phyloP scores from a whole-genome alignment of 164 flowering plant species.

The Vitis rupestris region DNA sequence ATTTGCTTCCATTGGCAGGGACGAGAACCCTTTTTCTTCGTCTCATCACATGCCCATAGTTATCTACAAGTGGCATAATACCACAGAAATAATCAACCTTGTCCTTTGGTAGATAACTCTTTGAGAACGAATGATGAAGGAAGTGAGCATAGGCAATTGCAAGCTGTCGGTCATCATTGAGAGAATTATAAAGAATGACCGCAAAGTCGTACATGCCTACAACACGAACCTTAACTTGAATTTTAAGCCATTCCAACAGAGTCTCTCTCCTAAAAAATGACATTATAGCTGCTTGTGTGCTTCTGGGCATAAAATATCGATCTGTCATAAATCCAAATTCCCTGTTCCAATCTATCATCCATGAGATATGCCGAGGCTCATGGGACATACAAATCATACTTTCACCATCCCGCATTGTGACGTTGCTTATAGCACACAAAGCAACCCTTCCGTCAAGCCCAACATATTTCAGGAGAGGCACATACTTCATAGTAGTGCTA shows the following conservation, averaged over 20 bases:
- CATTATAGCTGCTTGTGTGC: conserved; percentile 29
- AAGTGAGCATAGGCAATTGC: conserved; percentile 42
- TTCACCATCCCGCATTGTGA: neutral
- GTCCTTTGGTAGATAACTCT: conserved; percentile 12
- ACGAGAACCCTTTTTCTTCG: conserved; percentile 45
- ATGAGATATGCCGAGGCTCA: conserved; percentile 14
- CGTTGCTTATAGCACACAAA: conserved; percentile 20
- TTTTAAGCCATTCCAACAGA: conserved; percentile 34
- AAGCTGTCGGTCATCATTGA: conserved; percentile 18
- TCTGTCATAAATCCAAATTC: conserved; percentile 27
- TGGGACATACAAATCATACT: conserved; percentile 15
- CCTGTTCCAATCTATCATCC: conserved; percentile 53
- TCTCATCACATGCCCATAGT: conserved; percentile 28
- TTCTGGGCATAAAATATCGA: conserved; percentile 31
- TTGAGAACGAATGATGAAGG: conserved; percentile 36
- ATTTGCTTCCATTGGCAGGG: conserved; percentile 61
- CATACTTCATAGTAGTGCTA: conserved; percentile 16
- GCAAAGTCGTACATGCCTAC: conserved; percentile 33
- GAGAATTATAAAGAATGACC: neutral
- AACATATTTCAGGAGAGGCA: conserved; percentile 39
- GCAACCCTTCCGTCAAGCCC: conserved; percentile 12
- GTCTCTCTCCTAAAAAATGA: conserved; percentile 11
- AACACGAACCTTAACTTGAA: conserved; percentile 11
- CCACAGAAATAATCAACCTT: conserved; percentile 28
- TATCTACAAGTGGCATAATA: conserved; percentile 46